Evolutionary conservation across 2,329 filamentous ascomycete genomes (phyloP).

Genomic region (Stachybotrys chartarum): DNA sequence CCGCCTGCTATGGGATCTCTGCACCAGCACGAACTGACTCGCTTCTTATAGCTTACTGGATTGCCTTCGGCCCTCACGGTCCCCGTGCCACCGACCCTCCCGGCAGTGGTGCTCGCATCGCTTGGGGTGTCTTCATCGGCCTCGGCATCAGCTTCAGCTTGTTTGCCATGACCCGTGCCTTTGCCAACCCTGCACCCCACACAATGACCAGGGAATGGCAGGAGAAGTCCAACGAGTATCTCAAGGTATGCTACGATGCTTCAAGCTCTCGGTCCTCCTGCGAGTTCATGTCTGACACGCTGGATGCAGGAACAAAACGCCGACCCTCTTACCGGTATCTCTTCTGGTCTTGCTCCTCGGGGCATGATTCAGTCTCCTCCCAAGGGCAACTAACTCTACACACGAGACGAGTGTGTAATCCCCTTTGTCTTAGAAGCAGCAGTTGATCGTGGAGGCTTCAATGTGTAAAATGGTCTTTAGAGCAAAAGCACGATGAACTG

Average conservation of each 20-base stretch:
- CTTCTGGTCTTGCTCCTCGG: constrained; percentile 70
- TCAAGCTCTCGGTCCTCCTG: neutral
- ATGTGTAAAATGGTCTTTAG: constrained; percentile 27
- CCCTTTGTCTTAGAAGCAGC: constrained; percentile 27
- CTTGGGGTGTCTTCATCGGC: constrained; percentile 64
- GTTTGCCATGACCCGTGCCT: constrained; percentile 65
- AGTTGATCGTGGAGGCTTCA: constrained; percentile 21
- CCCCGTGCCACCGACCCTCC: constrained; percentile 78
- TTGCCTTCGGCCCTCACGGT: constrained; percentile 94
- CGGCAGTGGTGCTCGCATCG: constrained; percentile 75
- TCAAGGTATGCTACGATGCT: constrained; percentile 55
- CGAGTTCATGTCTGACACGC: constrained; percentile 7
- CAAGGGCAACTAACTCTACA: constrained; percentile 35
- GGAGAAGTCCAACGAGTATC: constrained; percentile 88
- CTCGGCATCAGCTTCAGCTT: constrained; percentile 59
- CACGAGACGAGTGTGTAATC: constrained; percentile 15
- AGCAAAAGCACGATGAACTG: constrained; percentile 20
- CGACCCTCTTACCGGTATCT: constrained; percentile 80
- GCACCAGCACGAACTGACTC: constrained; percentile 5
- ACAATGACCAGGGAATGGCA: constrained; percentile 98
- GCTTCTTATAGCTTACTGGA: constrained; percentile 77
- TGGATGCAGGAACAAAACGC: constrained; percentile 66
- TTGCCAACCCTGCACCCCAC: constrained; percentile 65
- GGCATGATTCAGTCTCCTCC: constrained; percentile 70
- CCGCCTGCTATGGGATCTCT: neutral